These are phyloP conservation scores for Coemansia sp. DNA, from an alignment of 192 early-diverging fungal species.

Conservation along the genomic window DNA sequence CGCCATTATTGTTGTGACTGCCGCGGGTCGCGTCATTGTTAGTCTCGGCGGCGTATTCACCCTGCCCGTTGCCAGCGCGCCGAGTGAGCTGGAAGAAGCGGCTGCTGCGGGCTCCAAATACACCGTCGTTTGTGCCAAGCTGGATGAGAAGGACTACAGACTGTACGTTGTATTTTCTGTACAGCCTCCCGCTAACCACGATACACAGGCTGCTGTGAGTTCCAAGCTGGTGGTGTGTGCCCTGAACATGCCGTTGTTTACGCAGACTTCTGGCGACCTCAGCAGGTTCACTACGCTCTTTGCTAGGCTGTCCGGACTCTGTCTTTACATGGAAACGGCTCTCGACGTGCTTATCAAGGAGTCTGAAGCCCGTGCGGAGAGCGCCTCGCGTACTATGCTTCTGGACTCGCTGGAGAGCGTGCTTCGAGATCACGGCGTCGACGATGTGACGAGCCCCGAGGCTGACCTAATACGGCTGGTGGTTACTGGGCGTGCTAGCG, in stretches of 20 bases:
- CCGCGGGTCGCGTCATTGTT: constrained; percentile 29
- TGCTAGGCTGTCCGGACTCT: constrained; percentile 31
- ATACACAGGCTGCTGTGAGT: not conserved
- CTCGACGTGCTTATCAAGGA: constrained; percentile 23
- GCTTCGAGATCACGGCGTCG: constrained; percentile 47
- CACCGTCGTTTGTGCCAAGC: constrained; percentile 12
- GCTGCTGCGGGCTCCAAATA: not conserved
- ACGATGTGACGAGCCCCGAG: constrained; percentile 43
- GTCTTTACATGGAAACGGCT: constrained; percentile 34
- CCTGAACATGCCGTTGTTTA: constrained; percentile 28
- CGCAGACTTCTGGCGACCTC: constrained; percentile 21
- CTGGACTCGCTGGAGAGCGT: constrained; percentile 26
- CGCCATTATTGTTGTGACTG: constrained; percentile 23
- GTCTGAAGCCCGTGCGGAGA: constrained; percentile 16
- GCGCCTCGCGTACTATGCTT: constrained; percentile 29
- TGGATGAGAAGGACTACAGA: constrained; percentile 8
- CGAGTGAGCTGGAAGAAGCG: not conserved
- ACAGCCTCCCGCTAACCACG: not conserved
- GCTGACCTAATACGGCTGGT: constrained; percentile 39
- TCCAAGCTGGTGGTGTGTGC: constrained; percentile 2
- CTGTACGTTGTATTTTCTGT: constrained; percentile 10
- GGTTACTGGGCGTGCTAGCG: constrained; percentile 41
- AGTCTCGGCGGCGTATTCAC: constrained; percentile 43
- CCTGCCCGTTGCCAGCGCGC: constrained; percentile 22
- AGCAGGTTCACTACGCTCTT: constrained; percentile 26